These are phyloP conservation scores for Marchantia paleacea DNA, from an alignment of 225 moss, liverwort and hornwort genomes.

Conservation along the genomic window DNA sequence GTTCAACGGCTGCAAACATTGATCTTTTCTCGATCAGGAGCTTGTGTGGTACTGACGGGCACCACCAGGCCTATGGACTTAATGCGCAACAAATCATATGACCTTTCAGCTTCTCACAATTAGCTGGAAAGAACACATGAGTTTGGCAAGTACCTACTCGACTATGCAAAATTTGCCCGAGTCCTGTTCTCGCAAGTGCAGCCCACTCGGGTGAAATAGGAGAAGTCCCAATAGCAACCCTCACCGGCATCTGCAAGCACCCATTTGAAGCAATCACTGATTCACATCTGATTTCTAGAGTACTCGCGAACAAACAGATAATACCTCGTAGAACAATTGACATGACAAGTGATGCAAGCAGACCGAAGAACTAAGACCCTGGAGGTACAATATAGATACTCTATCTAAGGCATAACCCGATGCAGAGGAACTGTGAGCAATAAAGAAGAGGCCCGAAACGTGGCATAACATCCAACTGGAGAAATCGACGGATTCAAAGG, in stretches of 20 bases:
- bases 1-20: conserved; percentile 57
- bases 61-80: neutral
- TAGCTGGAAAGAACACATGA: neutral
- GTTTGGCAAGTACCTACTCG: conserved; percentile 66
- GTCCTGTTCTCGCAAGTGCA: conserved; percentile 63
- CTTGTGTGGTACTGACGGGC: neutral
- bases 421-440: no score
- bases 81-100: neutral
- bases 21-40: neutral
- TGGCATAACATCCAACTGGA: no score
- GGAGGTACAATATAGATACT: no score
- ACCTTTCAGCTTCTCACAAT: neutral
- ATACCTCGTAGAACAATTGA: no score
- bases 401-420: no score
- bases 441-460: no score
- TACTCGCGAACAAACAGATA: no score
- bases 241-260: conserved; percentile 52
- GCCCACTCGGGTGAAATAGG: conserved; percentile 58
- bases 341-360: no score
- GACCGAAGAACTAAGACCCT: no score
- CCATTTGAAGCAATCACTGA: neutral
- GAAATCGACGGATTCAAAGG: no score
- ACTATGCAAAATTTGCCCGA: conserved; percentile 82
- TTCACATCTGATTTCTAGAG: no score
- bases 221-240: conserved; percentile 45